Evolutionary conservation across 495 filamentous ascomycete genomes (phyloP).

Genomic region (Hypoxylon lenormandii): DNA sequence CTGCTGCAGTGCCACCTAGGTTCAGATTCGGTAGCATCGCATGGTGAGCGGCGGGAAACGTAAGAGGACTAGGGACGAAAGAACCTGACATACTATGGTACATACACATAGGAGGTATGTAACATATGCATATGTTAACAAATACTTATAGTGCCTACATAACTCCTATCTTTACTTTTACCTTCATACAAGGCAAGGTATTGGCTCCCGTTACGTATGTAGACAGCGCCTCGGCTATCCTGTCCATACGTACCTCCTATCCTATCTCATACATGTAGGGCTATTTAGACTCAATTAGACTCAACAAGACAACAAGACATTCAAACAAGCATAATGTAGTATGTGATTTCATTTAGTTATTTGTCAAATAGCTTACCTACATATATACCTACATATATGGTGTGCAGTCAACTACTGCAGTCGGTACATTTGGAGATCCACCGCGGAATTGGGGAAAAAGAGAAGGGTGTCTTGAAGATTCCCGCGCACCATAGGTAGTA

Average conservation of each 20-base stretch:
- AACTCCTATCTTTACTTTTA: no score
- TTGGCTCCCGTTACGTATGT: no score
- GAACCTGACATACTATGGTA: slow-evolving; percentile 5
- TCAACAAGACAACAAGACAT: neutral
- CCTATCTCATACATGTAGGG: slow-evolving; percentile 16
- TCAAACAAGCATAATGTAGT: no score
- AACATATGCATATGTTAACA: slow-evolving; percentile 2
- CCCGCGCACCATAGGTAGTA: slow-evolving; percentile 26
- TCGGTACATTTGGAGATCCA: slow-evolving; percentile 23
- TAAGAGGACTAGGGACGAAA: slow-evolving; percentile 11
- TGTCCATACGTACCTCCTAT: neutral
- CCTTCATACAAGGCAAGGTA: no score
- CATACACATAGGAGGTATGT: neutral
- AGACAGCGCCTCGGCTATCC: no score
- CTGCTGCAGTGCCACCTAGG: slow-evolving; percentile 35
- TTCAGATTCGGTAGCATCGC: slow-evolving; percentile 45
- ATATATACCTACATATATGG: neutral
- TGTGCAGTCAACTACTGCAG: neutral
- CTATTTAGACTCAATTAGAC: no score
- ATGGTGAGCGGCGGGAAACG: slow-evolving; percentile 30
- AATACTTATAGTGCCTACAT: no score
- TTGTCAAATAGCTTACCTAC: neutral
- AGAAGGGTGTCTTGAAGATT: slow-evolving; percentile 31
- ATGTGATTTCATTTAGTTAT: no score
- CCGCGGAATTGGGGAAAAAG: slow-evolving; percentile 36